Evolutionary conservation across 2,329 filamentous ascomycete genomes (phyloP).

Genomic region (Curvularia verruculosa): DNA sequence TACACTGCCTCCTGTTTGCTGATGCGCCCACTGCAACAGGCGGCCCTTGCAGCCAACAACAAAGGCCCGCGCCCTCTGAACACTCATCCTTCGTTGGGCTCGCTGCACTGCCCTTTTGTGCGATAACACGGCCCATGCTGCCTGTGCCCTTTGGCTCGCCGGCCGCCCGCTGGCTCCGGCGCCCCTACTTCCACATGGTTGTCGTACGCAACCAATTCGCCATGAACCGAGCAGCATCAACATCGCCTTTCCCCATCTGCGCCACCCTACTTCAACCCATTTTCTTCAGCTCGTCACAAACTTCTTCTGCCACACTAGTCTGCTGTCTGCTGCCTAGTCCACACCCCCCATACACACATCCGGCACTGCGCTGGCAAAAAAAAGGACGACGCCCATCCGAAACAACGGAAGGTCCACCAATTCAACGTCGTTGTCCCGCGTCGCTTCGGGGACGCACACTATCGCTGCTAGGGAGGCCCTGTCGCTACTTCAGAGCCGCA

Average conservation of each 20-base stretch:
- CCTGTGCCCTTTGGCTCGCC: slow-evolving; percentile 20
- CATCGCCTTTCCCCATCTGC: slow-evolving; percentile 13
- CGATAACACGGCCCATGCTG: slow-evolving; percentile 29
- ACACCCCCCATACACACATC: slow-evolving; percentile 23
- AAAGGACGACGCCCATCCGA: slow-evolving; percentile 25
- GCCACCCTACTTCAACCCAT: slow-evolving; percentile 1
- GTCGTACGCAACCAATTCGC: slow-evolving; percentile 23
- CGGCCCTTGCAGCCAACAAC: slow-evolving; percentile 8
- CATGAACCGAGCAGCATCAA: slow-evolving; percentile 27
- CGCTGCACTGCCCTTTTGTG: slow-evolving; percentile 29
- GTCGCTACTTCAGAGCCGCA: slow-evolving; percentile 44
- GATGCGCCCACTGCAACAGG: slow-evolving; percentile 12
- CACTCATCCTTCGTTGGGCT: slow-evolving; percentile 29
- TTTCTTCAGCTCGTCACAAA: no score
- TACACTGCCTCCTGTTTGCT: slow-evolving; percentile 21
- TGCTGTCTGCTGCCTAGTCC: no score
- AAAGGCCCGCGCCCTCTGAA: slow-evolving; percentile 19
- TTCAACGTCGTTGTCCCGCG: slow-evolving; percentile 39
- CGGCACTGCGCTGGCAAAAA: neutral
- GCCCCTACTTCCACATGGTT: slow-evolving; percentile 28
- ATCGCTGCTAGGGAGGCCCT: slow-evolving; percentile 38
- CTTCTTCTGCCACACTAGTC: slow-evolving; percentile 2
- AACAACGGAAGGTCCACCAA: slow-evolving; percentile 36
- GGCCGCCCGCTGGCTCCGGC: slow-evolving; percentile 29
- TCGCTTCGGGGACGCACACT: slow-evolving; percentile 22